phyloP scores from a whole-genome alignment of 768 basidiomycete species.

The Xerocomus spinulosus region DNA sequence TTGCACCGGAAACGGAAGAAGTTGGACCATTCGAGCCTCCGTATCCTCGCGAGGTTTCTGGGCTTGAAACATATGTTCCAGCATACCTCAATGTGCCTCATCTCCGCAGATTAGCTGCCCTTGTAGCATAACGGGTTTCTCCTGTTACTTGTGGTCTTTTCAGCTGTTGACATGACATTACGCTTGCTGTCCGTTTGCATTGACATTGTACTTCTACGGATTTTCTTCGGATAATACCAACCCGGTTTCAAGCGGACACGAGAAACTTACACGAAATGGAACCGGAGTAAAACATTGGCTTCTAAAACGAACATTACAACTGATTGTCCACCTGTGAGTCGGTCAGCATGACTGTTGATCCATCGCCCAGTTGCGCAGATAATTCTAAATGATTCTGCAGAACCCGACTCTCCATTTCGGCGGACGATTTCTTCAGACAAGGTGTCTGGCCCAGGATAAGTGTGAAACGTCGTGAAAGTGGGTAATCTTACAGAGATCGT shows the following conservation, averaged over 20 bases:
- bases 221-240: constrained; percentile 17
- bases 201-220: constrained; percentile 19
- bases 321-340: too few relatives aligned
- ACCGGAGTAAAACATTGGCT: neutral
- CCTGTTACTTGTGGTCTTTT: neutral
- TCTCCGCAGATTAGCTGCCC: constrained; percentile 79
- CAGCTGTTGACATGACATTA: constrained; percentile 1
- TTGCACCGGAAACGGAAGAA: constrained; percentile 95
- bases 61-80: constrained; percentile 93
- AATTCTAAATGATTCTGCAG: constrained; percentile 50
- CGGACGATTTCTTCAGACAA: constrained; percentile 32
- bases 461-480: neutral
- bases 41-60: constrained; percentile 89
- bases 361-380: constrained; percentile 52
- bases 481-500: constrained; percentile 12
- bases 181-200: constrained; percentile 12
- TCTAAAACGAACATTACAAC: too few relatives aligned
- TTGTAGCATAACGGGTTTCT: constrained; percentile 57
- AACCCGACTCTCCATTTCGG: constrained; percentile 22
- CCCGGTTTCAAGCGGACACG: neutral
- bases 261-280: neutral
- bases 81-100: constrained; percentile 89
- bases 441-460: constrained; percentile 39
- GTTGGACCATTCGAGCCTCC: constrained; percentile 94
- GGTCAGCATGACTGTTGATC: constrained; percentile 29